A percentile compares a stretch with the other conserved stretches of the same genome.
phyloP scores from a whole-genome alignment of 1,284 basidiomycete genomes.

The Ceratobasidium papillatum region DNA sequence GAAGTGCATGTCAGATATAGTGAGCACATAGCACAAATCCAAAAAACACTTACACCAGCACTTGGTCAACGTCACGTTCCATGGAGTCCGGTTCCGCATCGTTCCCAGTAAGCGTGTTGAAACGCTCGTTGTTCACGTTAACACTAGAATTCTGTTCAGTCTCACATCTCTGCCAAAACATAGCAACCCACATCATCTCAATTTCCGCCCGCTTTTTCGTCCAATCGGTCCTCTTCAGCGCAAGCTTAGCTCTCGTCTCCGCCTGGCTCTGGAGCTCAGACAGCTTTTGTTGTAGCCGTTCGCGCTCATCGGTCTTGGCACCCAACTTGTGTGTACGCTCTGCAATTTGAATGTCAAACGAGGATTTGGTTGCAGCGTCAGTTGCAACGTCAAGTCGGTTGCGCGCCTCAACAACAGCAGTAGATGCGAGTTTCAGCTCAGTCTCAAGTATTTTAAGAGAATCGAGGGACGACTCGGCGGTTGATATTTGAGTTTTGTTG shows the following conservation, averaged over 20 bases:
- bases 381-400: slow-evolving; percentile 64
- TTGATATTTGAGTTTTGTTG: slow-evolving; percentile 61
- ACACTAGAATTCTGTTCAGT: slow-evolving; percentile 58
- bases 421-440: slow-evolving; percentile 57
- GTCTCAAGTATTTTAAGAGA: slow-evolving; percentile 64
- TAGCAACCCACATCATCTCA: slow-evolving; percentile 66
- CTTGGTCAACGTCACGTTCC: slow-evolving; percentile 72
- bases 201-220: slow-evolving; percentile 72
- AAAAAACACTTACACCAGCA: slow-evolving; percentile 61
- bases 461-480: slow-evolving; percentile 65
- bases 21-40: not conserved
- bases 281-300: slow-evolving; percentile 63
- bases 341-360: slow-evolving; percentile 38
- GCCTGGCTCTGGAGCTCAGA: slow-evolving; percentile 80
- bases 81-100: slow-evolving; percentile 70
- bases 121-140: slow-evolving; percentile 66
- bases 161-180: slow-evolving; percentile 42
- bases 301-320: slow-evolving; percentile 58
- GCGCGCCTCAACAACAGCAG: slow-evolving; percentile 29
- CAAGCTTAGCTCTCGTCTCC: slow-evolving; percentile 82
- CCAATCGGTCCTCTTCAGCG: slow-evolving; percentile 76
- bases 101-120: slow-evolving; percentile 68
- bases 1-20: slow-evolving; percentile 17
- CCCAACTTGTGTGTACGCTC: slow-evolving; percentile 33
- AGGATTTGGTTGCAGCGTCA: slow-evolving; percentile 57